Conservation (phyloP, 2,329 filamentous ascomycete genomes). For the Pseudogymnoascus sp. region DNA sequence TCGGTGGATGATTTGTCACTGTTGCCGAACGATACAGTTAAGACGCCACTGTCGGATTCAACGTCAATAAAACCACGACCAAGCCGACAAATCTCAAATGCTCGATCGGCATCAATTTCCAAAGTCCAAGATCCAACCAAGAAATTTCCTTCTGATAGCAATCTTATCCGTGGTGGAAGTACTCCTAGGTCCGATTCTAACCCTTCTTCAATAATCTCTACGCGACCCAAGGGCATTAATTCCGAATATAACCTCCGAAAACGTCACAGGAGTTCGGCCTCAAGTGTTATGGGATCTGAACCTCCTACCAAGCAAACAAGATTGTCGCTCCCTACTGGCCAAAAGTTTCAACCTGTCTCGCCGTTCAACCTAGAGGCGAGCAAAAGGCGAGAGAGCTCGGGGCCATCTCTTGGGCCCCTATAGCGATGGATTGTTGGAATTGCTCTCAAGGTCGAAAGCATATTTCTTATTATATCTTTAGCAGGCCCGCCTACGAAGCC, state of each 20-base stretch:
- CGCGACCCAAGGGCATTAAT: background rate
- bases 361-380: background rate
- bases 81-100: constrained; percentile 16
- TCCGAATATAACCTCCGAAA: background rate
- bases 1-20: background rate
- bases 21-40: background rate
- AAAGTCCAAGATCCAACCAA: background rate
- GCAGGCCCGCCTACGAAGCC: background rate
- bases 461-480: background rate
- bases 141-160: background rate
- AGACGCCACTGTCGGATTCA: background rate
- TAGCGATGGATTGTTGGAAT: background rate
- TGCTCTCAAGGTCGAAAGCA: background rate
- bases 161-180: background rate
- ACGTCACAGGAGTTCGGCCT: background rate
- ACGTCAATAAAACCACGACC: constrained; percentile 20
- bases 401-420: too few relatives aligned
- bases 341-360: background rate
- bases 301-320: background rate
- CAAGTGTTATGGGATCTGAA: background rate
- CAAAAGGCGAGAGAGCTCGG: background rate
- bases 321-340: background rate
- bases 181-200: background rate
- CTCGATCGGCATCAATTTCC: background rate
- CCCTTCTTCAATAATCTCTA: too few relatives aligned